Evolutionary conservation across 805 yeast species (phyloP).

Genomic region (Pichia insulana): DNA sequence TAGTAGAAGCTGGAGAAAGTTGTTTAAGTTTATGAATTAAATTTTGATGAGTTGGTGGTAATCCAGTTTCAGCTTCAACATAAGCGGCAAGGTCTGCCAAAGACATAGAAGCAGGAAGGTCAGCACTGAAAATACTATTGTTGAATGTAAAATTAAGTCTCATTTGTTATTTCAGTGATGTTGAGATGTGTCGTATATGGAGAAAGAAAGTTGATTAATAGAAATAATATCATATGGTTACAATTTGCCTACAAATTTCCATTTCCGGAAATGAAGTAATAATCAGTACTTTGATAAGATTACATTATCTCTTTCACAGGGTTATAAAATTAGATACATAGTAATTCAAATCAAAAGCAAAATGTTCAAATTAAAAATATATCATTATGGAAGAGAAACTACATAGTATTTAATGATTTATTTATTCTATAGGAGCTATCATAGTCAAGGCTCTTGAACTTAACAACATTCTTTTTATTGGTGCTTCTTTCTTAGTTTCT

Average conservation of each 20-base stretch:
- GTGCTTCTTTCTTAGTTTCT: conserved; percentile 35
- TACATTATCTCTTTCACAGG: too few relatives aligned
- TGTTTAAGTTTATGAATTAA: conserved; percentile 5
- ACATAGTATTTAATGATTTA: too few relatives aligned
- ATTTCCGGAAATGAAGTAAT: neutral
- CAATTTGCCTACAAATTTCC: too few relatives aligned
- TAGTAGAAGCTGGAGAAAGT: conserved; percentile 5
- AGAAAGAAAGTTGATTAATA: too few relatives aligned
- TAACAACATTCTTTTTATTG: conserved; percentile 49
- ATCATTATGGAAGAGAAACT: too few relatives aligned
- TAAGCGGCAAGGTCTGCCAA: conserved; percentile 9
- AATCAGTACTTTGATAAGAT: too few relatives aligned
- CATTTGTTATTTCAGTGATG: neutral
- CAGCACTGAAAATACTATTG: conserved; percentile 3
- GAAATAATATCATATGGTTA: too few relatives aligned
- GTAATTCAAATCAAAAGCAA: too few relatives aligned
- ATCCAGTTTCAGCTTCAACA: conserved; percentile 8
- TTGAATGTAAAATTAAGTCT: conserved; percentile 6
- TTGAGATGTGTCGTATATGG: too few relatives aligned
- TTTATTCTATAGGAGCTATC: conserved; percentile 36
- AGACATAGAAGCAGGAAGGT: conserved; percentile 9
- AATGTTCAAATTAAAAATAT: neutral
- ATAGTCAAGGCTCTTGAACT: conserved; percentile 68
- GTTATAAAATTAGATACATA: too few relatives aligned
- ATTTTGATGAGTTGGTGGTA: conserved; percentile 9